Percentiles rank a stretch among this genome's conserved stretches.
These are phyloP conservation scores for Periglandula ipomoeae DNA, from an alignment of 2,329 filamentous ascomycete species.

Conservation along the genomic window DNA sequence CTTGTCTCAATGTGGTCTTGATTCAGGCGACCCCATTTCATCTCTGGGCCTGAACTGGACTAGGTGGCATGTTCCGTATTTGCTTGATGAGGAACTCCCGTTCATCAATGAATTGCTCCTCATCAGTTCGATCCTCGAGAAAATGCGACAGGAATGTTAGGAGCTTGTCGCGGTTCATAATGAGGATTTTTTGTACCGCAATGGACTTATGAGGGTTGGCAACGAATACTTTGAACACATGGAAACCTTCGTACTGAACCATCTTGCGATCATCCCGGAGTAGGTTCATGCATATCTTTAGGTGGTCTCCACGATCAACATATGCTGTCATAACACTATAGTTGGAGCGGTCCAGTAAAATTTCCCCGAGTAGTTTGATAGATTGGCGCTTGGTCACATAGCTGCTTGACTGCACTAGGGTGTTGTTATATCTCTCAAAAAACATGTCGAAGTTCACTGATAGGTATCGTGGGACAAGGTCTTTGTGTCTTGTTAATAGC, in stretches of 20 bases:
- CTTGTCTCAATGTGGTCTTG: no score
- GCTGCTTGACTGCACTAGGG: conserved; percentile 81
- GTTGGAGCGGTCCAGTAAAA: conserved; percentile 87
- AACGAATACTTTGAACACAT: conserved; percentile 99
- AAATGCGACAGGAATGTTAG: conserved; percentile 85
- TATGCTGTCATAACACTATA: conserved; percentile 98
- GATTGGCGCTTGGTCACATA: conserved; percentile 98
- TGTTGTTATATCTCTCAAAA: conserved; percentile 82
- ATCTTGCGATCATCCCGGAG: conserved; percentile 93
- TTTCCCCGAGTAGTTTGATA: conserved; percentile 93
- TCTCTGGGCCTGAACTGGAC: conserved; percentile 44
- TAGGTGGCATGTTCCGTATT: conserved; percentile 61
- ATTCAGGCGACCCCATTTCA: conserved; percentile 11
- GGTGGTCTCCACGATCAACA: conserved; percentile 86
- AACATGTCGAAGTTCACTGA: conserved; percentile 87
- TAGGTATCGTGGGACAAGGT: conserved; percentile 79
- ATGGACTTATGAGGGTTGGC: conserved; percentile 98
- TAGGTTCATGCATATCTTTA: conserved; percentile 98
- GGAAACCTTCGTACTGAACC: conserved; percentile 98
- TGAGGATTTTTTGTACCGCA: conserved; percentile 86
- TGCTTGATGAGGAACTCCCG: conserved; percentile 95
- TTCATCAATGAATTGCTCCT: conserved; percentile 98
- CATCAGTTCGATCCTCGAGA: conserved; percentile 87
- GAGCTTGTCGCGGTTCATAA: conserved; percentile 91
- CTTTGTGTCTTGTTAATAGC: conserved; percentile 88